Percentiles rank a stretch among this genome's conserved stretches.
These are phyloP conservation scores for Sugiyamaella novakii DNA, from an alignment of 1,139 yeast genomes.

Conservation along the genomic window DNA sequence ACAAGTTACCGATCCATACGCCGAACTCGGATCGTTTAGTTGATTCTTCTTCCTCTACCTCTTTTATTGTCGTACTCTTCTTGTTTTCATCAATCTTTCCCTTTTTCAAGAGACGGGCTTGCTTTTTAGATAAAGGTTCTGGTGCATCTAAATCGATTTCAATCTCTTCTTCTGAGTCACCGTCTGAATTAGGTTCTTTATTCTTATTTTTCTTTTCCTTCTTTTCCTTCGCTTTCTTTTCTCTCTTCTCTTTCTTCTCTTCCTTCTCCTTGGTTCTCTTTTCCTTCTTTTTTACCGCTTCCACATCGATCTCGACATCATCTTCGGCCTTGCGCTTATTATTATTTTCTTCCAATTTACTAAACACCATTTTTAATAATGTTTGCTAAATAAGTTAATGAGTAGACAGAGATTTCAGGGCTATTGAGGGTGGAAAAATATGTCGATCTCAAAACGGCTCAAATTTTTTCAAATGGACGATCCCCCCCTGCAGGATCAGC, in stretches of 20 bases:
- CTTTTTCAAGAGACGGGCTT: slow-evolving; percentile 80
- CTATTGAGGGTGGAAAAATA: neutral
- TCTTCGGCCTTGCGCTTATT: slow-evolving; percentile 16
- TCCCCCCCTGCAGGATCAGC: slow-evolving; percentile 9
- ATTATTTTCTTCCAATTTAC: slow-evolving; percentile 7
- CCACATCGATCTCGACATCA: neutral
- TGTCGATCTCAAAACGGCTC: slow-evolving; percentile 10
- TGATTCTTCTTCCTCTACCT: slow-evolving; percentile 31
- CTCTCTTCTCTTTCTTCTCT: slow-evolving; percentile 14
- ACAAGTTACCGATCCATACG: slow-evolving; percentile 92
- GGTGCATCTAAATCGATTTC: slow-evolving; percentile 79
- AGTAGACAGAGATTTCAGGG: too few species aligned
- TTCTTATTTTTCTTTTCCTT: slow-evolving; percentile 3
- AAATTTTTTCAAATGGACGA: slow-evolving; percentile 3
- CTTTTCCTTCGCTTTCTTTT: slow-evolving; percentile 12
- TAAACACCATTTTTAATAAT: slow-evolving; percentile 8
- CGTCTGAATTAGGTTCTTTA: slow-evolving; percentile 2
- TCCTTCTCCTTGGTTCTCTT: slow-evolving; percentile 10
- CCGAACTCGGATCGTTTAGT: slow-evolving; percentile 55
- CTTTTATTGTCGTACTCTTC: slow-evolving; percentile 27
- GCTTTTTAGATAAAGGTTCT: slow-evolving; percentile 87
- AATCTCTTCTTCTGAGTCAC: slow-evolving; percentile 45
- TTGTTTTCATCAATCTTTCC: slow-evolving; percentile 43
- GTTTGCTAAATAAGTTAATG: neutral
- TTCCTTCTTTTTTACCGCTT: slow-evolving; percentile 12